Evolutionary conservation across 257 asterid genomes (phyloP).

Genomic region (Solanum appendiculatum): DNA sequence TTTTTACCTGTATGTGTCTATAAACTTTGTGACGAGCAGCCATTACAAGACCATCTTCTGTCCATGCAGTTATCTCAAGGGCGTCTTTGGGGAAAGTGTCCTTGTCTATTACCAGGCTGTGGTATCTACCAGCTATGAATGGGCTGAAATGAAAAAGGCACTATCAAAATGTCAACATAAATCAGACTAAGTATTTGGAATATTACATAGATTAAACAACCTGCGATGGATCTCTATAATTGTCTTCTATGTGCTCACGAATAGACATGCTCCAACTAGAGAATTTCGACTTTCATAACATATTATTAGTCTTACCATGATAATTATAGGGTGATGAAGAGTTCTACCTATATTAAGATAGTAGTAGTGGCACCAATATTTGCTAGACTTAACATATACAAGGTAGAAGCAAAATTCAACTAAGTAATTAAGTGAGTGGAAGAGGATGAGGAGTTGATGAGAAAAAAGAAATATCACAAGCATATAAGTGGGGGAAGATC

Average conservation of each 20-base stretch:
- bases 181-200: neutral
- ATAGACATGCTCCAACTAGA: neutral
- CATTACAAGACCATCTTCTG: constrained; percentile 88
- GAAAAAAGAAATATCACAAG: neutral
- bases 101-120: constrained; percentile 90
- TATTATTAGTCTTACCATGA: neutral
- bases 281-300: neutral
- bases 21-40: constrained; percentile 87
- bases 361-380: neutral
- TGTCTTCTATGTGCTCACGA: neutral
- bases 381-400: neutral
- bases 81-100: constrained; percentile 67
- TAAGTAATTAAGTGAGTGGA: neutral
- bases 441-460: neutral
- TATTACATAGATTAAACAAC: neutral
- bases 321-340: neutral
- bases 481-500: neutral
- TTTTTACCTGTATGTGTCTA: constrained; percentile 57
- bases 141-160: constrained; percentile 43
- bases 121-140: constrained; percentile 91
- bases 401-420: neutral
- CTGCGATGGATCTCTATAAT: neutral
- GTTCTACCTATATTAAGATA: neutral
- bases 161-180: neutral
- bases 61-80: constrained; percentile 93